phyloP scores from a whole-genome alignment of 805 yeast genomes.

The Cyberlindnera samutprakarnensis region DNA sequence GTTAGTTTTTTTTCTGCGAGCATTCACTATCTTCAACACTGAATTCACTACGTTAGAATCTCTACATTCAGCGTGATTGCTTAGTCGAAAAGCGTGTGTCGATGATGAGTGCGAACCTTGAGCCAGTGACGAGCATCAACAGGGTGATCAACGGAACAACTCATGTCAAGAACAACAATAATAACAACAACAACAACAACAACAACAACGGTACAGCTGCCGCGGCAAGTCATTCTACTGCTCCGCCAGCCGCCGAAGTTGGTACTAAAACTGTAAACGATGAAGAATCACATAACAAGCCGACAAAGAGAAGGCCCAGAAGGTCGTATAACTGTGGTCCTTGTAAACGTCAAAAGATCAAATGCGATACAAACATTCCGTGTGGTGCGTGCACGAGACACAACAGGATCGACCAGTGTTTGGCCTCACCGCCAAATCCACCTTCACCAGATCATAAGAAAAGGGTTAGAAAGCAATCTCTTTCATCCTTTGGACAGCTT shows the following conservation, averaged over 20 bases:
- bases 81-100: no score
- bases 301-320: conserved; percentile 27
- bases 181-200: background rate
- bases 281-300: conserved; percentile 1
- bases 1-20: no score
- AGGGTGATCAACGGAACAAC: conserved; percentile 1
- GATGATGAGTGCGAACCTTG: no score
- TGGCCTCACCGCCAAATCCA: conserved; percentile 35
- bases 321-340: conserved; percentile 52
- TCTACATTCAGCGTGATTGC: no score
- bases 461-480: conserved; percentile 16
- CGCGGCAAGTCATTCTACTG: no score
- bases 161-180: background rate
- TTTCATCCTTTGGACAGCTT: conserved; percentile 11
- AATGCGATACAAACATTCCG: conserved; percentile 42
- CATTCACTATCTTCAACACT: no score
- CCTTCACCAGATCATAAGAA: conserved; percentile 30
- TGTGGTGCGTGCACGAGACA: conserved; percentile 38
- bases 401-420: conserved; percentile 31
- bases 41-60: no score
- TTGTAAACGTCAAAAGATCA: conserved; percentile 44
- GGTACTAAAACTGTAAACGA: background rate
- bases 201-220: background rate
- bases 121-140: conserved; percentile 1
- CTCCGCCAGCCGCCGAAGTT: background rate